These are phyloP conservation scores for Thielaviopsis populi DNA, from an alignment of 2,329 filamentous ascomycete genomes.

Conservation along the genomic window DNA sequence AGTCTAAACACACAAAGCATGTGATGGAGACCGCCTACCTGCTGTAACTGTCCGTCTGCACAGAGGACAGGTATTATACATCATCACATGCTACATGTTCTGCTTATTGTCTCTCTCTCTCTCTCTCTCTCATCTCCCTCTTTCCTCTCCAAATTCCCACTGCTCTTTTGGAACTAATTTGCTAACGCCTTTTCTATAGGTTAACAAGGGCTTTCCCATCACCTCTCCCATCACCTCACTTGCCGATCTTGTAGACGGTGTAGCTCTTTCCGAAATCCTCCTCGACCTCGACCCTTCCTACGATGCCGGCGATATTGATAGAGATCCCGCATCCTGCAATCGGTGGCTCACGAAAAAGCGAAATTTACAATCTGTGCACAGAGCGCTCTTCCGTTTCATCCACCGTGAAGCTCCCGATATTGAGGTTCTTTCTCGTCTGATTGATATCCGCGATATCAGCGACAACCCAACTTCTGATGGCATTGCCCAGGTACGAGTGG, in stretches of 20 bases:
- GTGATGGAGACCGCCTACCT: background rate
- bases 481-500: conserved; percentile 34
- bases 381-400: conserved; percentile 40
- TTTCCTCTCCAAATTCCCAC: background rate
- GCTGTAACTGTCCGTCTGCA: background rate
- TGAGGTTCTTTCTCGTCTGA: conserved; percentile 35
- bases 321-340: conserved; percentile 27
- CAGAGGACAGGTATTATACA: background rate
- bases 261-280: conserved; percentile 40
- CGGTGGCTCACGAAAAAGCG: conserved; percentile 35
- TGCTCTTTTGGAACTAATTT: background rate
- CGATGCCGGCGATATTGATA: conserved; percentile 38
- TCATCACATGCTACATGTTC: background rate
- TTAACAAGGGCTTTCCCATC: conserved; percentile 30
- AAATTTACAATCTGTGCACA: conserved; percentile 39
- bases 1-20: background rate
- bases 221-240: conserved; percentile 34
- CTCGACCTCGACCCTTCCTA: conserved; percentile 44
- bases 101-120: background rate
- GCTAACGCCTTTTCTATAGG: conserved; percentile 19
- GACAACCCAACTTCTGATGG: conserved; percentile 40
- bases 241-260: conserved; percentile 38
- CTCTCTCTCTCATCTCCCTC: background rate
- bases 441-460: conserved; percentile 43
- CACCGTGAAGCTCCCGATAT: conserved; percentile 37